Evolutionary conservation across 2,329 filamentous ascomycete genomes (phyloP).

Genomic region (Botryotinia narcissicola): DNA sequence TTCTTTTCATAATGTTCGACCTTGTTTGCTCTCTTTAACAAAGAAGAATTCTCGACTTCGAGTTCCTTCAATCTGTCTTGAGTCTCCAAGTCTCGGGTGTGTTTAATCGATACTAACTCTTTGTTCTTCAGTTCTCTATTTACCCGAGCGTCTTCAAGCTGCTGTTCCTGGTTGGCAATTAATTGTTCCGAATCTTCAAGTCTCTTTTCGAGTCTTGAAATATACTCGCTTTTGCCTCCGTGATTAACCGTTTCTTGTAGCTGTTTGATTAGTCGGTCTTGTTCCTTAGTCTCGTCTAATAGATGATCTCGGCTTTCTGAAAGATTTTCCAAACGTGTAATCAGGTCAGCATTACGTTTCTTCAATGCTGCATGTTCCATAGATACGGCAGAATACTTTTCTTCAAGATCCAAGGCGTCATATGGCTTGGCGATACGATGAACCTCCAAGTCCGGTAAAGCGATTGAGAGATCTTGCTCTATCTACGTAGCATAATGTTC

Average conservation of each 20-base stretch:
- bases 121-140: conserved; percentile 45
- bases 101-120: conserved; percentile 49
- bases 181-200: conserved; percentile 67
- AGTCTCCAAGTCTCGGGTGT: conserved; percentile 46
- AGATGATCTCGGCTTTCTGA: conserved; percentile 62
- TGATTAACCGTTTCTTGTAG: conserved; percentile 45
- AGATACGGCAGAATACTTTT: conserved; percentile 45
- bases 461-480: conserved; percentile 16
- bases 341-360: conserved; percentile 58
- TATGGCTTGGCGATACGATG: background rate
- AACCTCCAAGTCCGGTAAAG: background rate
- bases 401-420: conserved; percentile 43
- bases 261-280: conserved; percentile 49
- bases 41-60: conserved; percentile 55
- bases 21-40: conserved; percentile 61
- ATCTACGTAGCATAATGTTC: conserved; percentile 1
- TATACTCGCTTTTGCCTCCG: conserved; percentile 49
- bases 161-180: conserved; percentile 67
- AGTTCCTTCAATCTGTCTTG: conserved; percentile 57
- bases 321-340: conserved; percentile 58
- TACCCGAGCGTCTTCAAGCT: conserved; percentile 54
- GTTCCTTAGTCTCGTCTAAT: conserved; percentile 50
- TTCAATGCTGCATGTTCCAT: conserved; percentile 53
- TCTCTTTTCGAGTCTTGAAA: conserved; percentile 54
- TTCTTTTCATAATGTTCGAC: conserved; percentile 63